A percentile compares a stretch with the other conserved stretches of the same genome.
These are phyloP conservation scores for Nepenthes mirabilis DNA, from an alignment of 148 eudicot species.

Conservation along the genomic window DNA sequence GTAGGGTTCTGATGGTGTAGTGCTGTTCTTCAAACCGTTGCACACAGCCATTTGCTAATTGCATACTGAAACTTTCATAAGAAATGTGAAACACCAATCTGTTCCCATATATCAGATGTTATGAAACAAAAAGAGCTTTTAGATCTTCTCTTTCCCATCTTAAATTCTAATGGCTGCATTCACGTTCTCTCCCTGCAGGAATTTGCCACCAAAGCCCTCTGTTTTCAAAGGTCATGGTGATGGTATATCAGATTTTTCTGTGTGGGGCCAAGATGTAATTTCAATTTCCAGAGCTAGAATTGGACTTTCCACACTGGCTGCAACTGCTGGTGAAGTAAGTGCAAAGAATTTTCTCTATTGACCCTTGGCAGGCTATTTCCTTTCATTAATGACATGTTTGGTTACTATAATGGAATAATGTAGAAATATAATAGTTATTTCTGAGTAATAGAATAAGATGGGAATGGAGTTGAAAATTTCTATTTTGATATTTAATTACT, in stretches of 20 bases:
- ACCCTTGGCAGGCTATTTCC: not conserved
- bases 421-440: too few relatives aligned
- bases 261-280: slow-evolving; percentile 90
- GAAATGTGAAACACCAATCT: too few relatives aligned
- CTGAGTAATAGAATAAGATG: too few relatives aligned
- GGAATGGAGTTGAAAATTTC: too few relatives aligned
- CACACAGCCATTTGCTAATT: too few relatives aligned
- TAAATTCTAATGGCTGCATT: slow-evolving; percentile 3
- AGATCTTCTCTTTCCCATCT: not conserved
- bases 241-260: slow-evolving; percentile 69
- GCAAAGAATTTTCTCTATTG: not conserved
- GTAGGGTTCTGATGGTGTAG: too few relatives aligned
- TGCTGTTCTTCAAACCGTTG: too few relatives aligned
- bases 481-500: too few relatives aligned
- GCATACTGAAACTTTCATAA: too few relatives aligned
- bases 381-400: slow-evolving; percentile 2
- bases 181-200: slow-evolving; percentile 31
- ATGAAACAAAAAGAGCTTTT: not conserved
- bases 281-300: slow-evolving; percentile 76
- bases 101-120: too few relatives aligned
- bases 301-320: slow-evolving; percentile 74
- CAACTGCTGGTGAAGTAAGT: slow-evolving; percentile 55
- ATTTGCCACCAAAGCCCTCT: slow-evolving; percentile 39
- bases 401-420: too few relatives aligned
- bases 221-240: slow-evolving; percentile 78